These are phyloP conservation scores for Kodamaea neixiangensis DNA, from an alignment of 805 yeast genomes.

Conservation along the genomic window DNA sequence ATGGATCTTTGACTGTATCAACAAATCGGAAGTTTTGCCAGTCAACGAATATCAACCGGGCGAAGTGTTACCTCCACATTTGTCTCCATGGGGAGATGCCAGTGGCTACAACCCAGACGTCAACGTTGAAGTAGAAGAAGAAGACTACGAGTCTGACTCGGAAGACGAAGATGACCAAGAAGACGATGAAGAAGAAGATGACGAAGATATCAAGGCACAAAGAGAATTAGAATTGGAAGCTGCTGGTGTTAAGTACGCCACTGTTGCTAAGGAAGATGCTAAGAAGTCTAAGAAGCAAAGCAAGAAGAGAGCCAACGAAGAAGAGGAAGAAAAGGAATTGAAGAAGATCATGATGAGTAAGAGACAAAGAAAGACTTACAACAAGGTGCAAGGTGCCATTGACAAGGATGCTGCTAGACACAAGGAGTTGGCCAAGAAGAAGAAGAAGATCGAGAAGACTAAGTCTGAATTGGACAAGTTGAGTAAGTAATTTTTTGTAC, in stretches of 20 bases:
- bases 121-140: conserved; percentile 48
- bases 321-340: conserved; percentile 83
- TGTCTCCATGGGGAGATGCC: conserved; percentile 98
- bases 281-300: conserved; percentile 34
- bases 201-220: conserved; percentile 72
- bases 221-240: conserved; percentile 79
- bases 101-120: conserved; percentile 81
- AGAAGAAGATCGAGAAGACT: conserved; percentile 66
- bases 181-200: conserved; percentile 56
- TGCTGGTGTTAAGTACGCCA: conserved; percentile 78
- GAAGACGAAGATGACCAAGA: conserved; percentile 40
- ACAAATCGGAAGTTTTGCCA: conserved; percentile 71
- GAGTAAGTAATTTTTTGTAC: conserved; percentile 4
- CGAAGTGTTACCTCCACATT: conserved; percentile 92
- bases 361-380: conserved; percentile 91
- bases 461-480: conserved; percentile 11
- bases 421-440: conserved; percentile 67
- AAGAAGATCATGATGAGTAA: conserved; percentile 97
- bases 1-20: conserved; percentile 93
- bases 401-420: conserved; percentile 78
- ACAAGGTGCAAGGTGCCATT: conserved; percentile 91
- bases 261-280: conserved; percentile 34
- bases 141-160: conserved; percentile 48
- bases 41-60: conserved; percentile 91
- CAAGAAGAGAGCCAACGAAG: conserved; percentile 49